Percentiles rank a stretch among this genome's conserved stretches.
These are phyloP conservation scores for Claviceps pazoutovae DNA, from an alignment of 2,329 filamentous ascomycete species.

Conservation along the genomic window DNA sequence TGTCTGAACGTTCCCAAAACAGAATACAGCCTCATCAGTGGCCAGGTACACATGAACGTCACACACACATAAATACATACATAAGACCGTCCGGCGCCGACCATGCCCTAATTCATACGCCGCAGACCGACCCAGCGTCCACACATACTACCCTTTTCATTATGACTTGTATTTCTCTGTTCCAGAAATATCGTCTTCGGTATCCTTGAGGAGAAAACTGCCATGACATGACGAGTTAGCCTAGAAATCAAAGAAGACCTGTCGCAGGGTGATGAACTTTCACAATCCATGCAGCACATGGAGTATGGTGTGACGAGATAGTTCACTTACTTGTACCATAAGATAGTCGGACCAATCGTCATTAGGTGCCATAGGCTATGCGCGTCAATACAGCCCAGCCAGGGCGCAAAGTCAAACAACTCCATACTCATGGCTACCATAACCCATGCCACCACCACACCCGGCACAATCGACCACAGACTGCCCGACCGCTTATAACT, in stretches of 20 bases:
- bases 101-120: too few species aligned
- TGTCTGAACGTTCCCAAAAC: too few species aligned
- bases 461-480: slow-evolving; percentile 78
- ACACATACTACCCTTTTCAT: neutral
- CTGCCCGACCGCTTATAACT: slow-evolving; percentile 59
- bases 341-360: slow-evolving; percentile 72
- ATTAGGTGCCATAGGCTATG: slow-evolving; percentile 94
- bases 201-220: slow-evolving; percentile 78
- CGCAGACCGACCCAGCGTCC: too few species aligned
- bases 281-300: too few species aligned
- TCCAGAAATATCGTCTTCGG: slow-evolving; percentile 64
- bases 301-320: neutral
- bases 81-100: too few species aligned
- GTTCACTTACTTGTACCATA: slow-evolving; percentile 82
- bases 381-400: slow-evolving; percentile 72
- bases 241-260: neutral
- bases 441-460: slow-evolving; percentile 82
- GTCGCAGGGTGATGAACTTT: neutral
- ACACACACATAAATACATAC: too few species aligned
- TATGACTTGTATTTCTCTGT: slow-evolving; percentile 53
- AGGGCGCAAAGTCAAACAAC: slow-evolving; percentile 82
- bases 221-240: slow-evolving; percentile 15
- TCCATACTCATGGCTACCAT: slow-evolving; percentile 91
- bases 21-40: too few species aligned
- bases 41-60: too few species aligned